Conservation (phyloP, 495 filamentous ascomycete genomes). For the Articulospora tetracladia region DNA sequence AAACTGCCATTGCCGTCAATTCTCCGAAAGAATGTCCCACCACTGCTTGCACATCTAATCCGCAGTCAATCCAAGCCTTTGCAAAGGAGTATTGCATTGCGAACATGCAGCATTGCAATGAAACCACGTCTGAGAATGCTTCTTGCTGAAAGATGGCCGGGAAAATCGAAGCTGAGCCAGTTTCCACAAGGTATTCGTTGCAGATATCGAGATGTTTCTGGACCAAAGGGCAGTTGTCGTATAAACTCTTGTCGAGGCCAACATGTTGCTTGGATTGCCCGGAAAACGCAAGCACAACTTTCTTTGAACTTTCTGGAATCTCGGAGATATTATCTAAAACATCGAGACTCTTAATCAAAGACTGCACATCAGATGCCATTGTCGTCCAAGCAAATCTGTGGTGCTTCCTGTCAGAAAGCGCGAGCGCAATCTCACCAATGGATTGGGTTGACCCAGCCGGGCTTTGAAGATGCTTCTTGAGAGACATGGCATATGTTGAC, state of each 20-base stretch:
- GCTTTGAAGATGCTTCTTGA: constrained; percentile 1
- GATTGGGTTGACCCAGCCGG: neutral
- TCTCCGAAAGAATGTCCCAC: constrained; percentile 52
- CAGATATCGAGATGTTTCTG: constrained; percentile 8
- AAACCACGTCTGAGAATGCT: constrained; percentile 32
- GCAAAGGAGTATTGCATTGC: constrained; percentile 46
- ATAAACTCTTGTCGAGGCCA: constrained; percentile 8
- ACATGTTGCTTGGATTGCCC: constrained; percentile 29
- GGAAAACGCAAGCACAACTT: constrained; percentile 29
- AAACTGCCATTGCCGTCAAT: constrained; percentile 38
- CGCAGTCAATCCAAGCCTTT: constrained; percentile 43
- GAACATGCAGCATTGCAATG: constrained; percentile 41
- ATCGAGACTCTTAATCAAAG: neutral
- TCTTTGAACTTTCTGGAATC: neutral
- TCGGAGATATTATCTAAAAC: neutral
- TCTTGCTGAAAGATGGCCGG: constrained; percentile 38
- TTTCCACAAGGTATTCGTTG: neutral
- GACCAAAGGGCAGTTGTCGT: neutral
- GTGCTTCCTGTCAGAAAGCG: neutral
- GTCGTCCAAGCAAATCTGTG: neutral
- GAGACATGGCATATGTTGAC: neutral
- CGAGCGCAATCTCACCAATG: neutral
- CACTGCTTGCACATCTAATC: constrained; percentile 32
- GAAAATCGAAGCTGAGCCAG: constrained; percentile 22
- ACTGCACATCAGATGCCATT: neutral